Conservation (phyloP, 2,329 filamentous ascomycete genomes). For the Domatiomyces catenatus region DNA sequence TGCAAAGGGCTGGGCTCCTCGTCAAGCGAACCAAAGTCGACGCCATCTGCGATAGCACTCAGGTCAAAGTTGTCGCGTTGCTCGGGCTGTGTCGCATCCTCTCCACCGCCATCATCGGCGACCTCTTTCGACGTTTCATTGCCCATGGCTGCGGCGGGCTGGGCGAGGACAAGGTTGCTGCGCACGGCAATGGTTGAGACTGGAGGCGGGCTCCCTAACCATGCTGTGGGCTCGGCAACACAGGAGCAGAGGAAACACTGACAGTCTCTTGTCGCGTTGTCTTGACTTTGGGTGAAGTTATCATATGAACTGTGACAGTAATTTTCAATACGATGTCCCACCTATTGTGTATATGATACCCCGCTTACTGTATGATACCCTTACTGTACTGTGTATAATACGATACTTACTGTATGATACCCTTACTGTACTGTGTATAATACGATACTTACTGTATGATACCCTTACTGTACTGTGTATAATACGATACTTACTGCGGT, state of each 20-base stretch:
- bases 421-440: no score
- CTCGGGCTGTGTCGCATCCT: conserved; percentile 4
- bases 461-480: no score
- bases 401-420: no score
- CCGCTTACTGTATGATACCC: no score
- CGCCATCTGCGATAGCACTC: conserved; percentile 3
- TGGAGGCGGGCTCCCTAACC: neutral
- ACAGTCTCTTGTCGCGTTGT: neutral
- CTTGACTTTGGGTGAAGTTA: no score
- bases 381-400: no score
- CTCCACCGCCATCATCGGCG: conserved; percentile 1
- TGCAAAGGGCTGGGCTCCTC: neutral
- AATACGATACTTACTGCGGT: no score
- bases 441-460: no score
- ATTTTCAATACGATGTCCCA: no score
- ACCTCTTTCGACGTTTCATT: conserved; percentile 11
- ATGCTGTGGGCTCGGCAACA: neutral
- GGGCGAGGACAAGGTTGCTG: neutral
- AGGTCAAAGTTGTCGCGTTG: conserved; percentile 7
- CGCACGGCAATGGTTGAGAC: neutral
- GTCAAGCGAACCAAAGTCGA: neutral
- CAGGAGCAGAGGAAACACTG: neutral
- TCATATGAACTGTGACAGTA: no score
- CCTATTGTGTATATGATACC: no score
- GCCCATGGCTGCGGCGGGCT: conserved; percentile 7